Conservation (phyloP, 495 filamentous ascomycete genomes). For the Penicillium mononematosum region DNA sequence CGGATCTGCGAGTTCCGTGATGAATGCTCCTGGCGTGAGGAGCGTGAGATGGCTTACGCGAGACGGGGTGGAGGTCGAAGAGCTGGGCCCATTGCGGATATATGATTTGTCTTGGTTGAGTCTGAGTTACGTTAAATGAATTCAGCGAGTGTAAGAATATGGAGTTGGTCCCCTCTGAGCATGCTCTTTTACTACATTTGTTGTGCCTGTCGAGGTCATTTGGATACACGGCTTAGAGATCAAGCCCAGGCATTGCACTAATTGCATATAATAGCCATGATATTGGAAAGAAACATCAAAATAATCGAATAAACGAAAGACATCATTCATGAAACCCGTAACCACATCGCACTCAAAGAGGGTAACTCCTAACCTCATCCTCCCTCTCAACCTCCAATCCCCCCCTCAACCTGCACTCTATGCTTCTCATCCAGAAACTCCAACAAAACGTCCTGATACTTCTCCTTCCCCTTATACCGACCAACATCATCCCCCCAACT, state of each 20-base stretch:
- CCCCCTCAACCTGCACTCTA: slow-evolving; percentile 66
- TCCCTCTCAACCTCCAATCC: slow-evolving; percentile 60
- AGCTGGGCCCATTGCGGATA: slow-evolving; percentile 13
- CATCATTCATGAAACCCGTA: background rate
- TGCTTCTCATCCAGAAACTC: slow-evolving; percentile 82
- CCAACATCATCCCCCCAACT: slow-evolving; percentile 88
- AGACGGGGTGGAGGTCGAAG: slow-evolving; percentile 30
- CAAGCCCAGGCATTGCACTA: too few relatives aligned
- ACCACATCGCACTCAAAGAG: slow-evolving; percentile 26
- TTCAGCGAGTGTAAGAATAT: slow-evolving; percentile 4
- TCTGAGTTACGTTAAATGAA: background rate
- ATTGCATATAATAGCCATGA: background rate
- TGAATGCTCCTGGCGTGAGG: slow-evolving; percentile 60
- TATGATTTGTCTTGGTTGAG: slow-evolving; percentile 5
- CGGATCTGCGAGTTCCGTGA: slow-evolving; percentile 61
- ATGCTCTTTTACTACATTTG: background rate
- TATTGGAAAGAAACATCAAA: background rate
- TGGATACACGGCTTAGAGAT: too few relatives aligned
- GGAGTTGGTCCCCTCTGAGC: slow-evolving; percentile 3
- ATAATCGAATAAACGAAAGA: background rate
- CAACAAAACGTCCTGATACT: slow-evolving; percentile 73
- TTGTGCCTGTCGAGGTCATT: background rate
- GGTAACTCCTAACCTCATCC: slow-evolving; percentile 57
- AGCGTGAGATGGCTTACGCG: slow-evolving; percentile 49
- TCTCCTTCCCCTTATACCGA: slow-evolving; percentile 80